These are phyloP conservation scores for Pisolithus microcarpus DNA, from an alignment of 768 basidiomycete species.

Conservation along the genomic window DNA sequence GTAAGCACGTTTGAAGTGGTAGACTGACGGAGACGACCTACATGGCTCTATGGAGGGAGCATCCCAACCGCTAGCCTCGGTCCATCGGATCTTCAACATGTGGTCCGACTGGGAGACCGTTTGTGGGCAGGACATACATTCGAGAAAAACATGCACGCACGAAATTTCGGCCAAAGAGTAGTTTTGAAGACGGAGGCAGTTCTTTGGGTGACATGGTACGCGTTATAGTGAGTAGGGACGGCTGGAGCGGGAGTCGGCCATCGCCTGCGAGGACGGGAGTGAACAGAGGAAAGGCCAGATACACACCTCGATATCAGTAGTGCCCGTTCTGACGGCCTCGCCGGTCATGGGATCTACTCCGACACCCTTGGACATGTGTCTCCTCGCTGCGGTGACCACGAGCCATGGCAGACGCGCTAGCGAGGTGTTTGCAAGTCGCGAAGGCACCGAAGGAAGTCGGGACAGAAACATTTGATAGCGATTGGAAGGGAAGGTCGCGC, in stretches of 20 bases:
- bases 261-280: background rate
- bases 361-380: constrained; percentile 8
- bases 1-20: background rate
- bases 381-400: background rate
- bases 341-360: constrained; percentile 42
- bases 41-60: constrained; percentile 78
- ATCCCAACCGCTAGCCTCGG: constrained; percentile 68
- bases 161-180: constrained; percentile 84
- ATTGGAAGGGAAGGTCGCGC: too few species aligned
- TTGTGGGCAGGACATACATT: constrained; percentile 3
- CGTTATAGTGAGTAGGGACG: constrained; percentile 43
- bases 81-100: constrained; percentile 79
- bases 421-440: constrained; percentile 8
- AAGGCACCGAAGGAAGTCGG: constrained; percentile 6
- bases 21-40: constrained; percentile 30
- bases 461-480: constrained; percentile 14
- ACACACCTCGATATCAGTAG: constrained; percentile 47
- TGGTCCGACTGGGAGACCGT: constrained; percentile 59
- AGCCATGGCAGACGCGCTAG: constrained; percentile 7
- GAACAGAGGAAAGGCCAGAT: background rate
- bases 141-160: constrained; percentile 34
- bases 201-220: constrained; percentile 47
- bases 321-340: constrained; percentile 26
- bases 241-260: constrained; percentile 29
- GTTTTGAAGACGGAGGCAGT: constrained; percentile 54